Evolutionary conservation across 2,329 filamentous ascomycete species (phyloP).

Genomic region (Nemania sp.): DNA sequence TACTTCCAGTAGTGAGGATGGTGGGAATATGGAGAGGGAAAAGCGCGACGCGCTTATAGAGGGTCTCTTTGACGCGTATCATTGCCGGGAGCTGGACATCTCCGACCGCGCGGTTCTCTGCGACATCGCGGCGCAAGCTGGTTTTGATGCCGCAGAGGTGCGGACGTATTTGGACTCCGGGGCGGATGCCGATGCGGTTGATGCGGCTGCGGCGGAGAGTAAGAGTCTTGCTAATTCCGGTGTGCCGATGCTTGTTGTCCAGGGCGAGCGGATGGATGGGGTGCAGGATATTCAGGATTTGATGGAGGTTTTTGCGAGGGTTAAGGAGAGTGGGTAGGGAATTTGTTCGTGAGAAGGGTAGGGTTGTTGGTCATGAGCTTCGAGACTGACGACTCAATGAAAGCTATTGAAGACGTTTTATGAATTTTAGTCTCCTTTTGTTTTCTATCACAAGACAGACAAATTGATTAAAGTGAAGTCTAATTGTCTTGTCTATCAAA

Average conservation of each 20-base stretch:
- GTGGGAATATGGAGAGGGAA: no score
- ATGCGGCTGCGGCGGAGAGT: constrained; percentile 18
- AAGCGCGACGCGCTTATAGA: constrained; percentile 16
- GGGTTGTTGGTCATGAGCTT: no score
- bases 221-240: constrained; percentile 9
- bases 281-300: constrained; percentile 16
- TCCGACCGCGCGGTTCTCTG: constrained; percentile 18
- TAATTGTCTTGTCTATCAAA: no score
- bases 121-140: constrained; percentile 15
- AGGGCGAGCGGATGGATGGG: constrained; percentile 13
- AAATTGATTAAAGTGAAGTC: no score
- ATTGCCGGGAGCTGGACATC: constrained; percentile 19
- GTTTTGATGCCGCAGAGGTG: constrained; percentile 13
- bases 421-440: no score
- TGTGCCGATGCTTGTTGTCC: constrained; percentile 15
- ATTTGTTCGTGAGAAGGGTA: no score
- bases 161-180: constrained; percentile 19
- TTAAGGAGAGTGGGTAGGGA: no score
- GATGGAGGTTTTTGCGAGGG: constrained; percentile 3
- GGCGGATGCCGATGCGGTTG: constrained; percentile 13
- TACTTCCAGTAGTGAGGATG: no score
- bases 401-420: no score
- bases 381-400: no score
- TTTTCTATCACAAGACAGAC: no score
- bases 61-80: constrained; percentile 18